These are phyloP conservation scores for Penicillium griseofulvum DNA, from an alignment of 2,329 filamentous ascomycete species.

Conservation along the genomic window DNA sequence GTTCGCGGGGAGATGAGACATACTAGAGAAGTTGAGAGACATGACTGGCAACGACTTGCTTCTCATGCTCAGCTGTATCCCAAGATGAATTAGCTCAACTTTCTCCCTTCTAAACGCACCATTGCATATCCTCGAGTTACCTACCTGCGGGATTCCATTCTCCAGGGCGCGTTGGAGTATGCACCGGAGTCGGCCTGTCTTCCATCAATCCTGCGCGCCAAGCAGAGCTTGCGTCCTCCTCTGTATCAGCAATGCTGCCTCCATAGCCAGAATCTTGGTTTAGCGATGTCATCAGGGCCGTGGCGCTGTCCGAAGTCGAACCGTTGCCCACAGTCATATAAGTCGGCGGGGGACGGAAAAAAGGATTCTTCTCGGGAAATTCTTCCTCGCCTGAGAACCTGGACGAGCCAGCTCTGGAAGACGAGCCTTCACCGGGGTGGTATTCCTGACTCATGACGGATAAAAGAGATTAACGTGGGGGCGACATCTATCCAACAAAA, in stretches of 20 bases:
- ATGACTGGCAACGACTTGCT: slow-evolving; percentile 70
- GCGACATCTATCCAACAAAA: slow-evolving; percentile 16
- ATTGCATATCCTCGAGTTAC: slow-evolving; percentile 5
- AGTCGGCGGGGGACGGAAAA: slow-evolving; percentile 50
- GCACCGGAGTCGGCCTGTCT: slow-evolving; percentile 57
- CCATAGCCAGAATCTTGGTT: slow-evolving; percentile 92
- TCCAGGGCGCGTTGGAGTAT: slow-evolving; percentile 52
- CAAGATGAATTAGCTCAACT: slow-evolving; percentile 16
- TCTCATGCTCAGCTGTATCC: slow-evolving; percentile 58
- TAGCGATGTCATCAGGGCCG: slow-evolving; percentile 74
- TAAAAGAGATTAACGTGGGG: slow-evolving; percentile 7
- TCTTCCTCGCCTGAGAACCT: slow-evolving; percentile 29
- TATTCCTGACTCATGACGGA: slow-evolving; percentile 46
- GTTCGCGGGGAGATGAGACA: slow-evolving; percentile 14
- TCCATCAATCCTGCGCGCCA: slow-evolving; percentile 58
- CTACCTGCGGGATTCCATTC: slow-evolving; percentile 47
- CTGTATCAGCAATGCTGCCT: slow-evolving; percentile 65
- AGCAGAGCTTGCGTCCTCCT: slow-evolving; percentile 42
- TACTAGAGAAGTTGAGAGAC: slow-evolving; percentile 87
- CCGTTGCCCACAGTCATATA: slow-evolving; percentile 90
- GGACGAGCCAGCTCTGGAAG: slow-evolving; percentile 40
- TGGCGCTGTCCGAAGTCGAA: slow-evolving; percentile 75
- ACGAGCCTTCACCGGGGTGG: slow-evolving; percentile 32
- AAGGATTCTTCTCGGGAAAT: slow-evolving; percentile 25
- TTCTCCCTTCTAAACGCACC: not conserved